phyloP scores from a whole-genome alignment of 768 basidiomycete species.

The Boletus insuetus region DNA sequence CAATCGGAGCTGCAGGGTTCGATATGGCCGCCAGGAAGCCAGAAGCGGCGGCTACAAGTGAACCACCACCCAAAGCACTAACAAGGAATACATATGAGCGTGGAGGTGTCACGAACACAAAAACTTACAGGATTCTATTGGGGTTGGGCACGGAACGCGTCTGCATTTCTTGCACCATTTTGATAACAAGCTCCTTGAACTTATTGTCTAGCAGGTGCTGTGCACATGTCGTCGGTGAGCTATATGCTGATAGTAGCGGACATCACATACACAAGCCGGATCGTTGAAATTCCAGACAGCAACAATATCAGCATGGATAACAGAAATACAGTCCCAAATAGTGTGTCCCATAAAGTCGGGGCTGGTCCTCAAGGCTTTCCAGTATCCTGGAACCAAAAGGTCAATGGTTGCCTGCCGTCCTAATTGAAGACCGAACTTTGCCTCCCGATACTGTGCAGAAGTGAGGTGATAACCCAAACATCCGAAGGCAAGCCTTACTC shows the following conservation, averaged over 20 bases:
- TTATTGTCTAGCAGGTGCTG: not conserved
- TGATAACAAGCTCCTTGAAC: not conserved
- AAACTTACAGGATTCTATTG: too few relatives aligned
- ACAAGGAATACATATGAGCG: too few relatives aligned
- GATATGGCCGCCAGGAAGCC: too few relatives aligned
- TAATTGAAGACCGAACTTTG: not conserved
- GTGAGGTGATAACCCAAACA: not conserved
- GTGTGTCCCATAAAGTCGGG: not conserved
- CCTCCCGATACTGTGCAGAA: not conserved
- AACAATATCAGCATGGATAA: not conserved
- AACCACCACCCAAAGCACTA: too few relatives aligned
- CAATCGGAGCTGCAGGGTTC: too few relatives aligned
- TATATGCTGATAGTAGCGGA: too few relatives aligned
- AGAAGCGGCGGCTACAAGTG: too few relatives aligned
- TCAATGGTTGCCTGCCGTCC: not conserved
- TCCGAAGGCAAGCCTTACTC: not conserved
- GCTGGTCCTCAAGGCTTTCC: not conserved
- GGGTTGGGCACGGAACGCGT: too few relatives aligned
- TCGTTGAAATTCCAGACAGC: conserved; percentile 1
- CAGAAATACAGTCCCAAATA: not conserved
- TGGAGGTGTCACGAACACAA: too few relatives aligned
- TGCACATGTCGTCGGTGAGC: not conserved
- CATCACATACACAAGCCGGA: not conserved
- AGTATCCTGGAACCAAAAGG: not conserved
- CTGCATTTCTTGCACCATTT: too few relatives aligned